phyloP scores from a whole-genome alignment of 441 rosid species.

The Capsella rubella region DNA sequence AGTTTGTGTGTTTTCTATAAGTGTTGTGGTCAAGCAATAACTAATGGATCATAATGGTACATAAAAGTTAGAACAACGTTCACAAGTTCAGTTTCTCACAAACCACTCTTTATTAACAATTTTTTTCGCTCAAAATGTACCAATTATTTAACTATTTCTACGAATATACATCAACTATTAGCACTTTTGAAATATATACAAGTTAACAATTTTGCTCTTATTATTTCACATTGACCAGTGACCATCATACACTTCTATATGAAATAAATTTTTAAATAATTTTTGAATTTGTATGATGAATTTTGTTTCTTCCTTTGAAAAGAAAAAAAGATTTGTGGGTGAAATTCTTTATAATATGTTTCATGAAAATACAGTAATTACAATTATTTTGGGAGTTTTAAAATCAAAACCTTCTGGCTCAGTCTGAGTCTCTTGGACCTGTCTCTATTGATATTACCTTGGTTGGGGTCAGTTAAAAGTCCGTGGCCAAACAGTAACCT shows the following conservation, averaged over 20 bases:
- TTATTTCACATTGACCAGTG: background rate
- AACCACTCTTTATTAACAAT: background rate
- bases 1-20: background rate
- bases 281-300: background rate
- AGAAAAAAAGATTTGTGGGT: too few species aligned
- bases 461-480: conserved; percentile 19
- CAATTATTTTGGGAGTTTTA: background rate
- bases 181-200: background rate
- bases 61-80: conserved; percentile 7
- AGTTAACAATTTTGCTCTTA: background rate
- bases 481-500: conserved; percentile 39
- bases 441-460: background rate
- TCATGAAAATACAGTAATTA: too few species aligned
- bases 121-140: background rate
- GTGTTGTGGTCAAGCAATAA: conserved; percentile 23
- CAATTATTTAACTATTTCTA: background rate
- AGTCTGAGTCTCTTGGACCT: background rate
- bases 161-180: too few species aligned
- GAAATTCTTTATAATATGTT: too few species aligned
- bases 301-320: background rate
- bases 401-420: background rate
- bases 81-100: background rate
- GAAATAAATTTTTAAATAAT: background rate
- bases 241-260: background rate
- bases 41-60: conserved; percentile 8